Evolutionary conservation across 208 protist genomes (phyloP).

Genomic region (Leishmania gerbilli): DNA sequence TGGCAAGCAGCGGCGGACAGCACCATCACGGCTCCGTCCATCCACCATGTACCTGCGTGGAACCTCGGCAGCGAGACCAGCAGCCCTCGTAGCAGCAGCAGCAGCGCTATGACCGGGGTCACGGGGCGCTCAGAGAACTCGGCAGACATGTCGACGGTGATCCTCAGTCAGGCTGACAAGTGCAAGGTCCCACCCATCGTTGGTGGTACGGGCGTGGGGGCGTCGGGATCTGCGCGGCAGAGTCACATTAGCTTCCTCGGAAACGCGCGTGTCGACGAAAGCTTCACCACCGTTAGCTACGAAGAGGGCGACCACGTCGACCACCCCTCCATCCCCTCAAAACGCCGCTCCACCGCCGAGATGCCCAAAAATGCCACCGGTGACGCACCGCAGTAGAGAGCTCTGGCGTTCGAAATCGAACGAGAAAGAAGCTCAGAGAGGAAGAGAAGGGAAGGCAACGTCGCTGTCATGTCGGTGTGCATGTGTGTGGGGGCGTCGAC

Average conservation of each 20-base stretch:
- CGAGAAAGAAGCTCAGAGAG: not conserved
- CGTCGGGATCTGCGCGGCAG: not conserved
- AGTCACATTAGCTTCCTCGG: not conserved
- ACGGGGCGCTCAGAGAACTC: not conserved
- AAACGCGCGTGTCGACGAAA: not conserved
- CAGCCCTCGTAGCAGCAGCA: not conserved
- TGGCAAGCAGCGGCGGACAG: not conserved
- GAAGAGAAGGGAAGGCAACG: not conserved
- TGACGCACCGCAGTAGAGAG: not conserved
- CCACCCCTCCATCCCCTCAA: not conserved
- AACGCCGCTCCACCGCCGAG: slow-evolving; percentile 5
- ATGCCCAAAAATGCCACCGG: not conserved
- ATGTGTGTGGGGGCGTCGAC: not conserved
- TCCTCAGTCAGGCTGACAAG: not conserved
- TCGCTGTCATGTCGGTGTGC: not conserved
- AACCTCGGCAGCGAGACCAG: not conserved
- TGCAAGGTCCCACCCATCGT: not conserved
- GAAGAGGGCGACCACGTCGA: not conserved
- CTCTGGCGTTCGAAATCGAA: too few species aligned
- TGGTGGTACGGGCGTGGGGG: not conserved
- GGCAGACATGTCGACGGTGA: not conserved
- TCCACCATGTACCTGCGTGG: too few species aligned
- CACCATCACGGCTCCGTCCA: not conserved
- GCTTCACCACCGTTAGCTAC: not conserved
- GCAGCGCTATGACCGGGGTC: not conserved